Base-by-base conservation (phyloP, 1,139 yeast genomes). In the Kodamaea sp. region DNA sequence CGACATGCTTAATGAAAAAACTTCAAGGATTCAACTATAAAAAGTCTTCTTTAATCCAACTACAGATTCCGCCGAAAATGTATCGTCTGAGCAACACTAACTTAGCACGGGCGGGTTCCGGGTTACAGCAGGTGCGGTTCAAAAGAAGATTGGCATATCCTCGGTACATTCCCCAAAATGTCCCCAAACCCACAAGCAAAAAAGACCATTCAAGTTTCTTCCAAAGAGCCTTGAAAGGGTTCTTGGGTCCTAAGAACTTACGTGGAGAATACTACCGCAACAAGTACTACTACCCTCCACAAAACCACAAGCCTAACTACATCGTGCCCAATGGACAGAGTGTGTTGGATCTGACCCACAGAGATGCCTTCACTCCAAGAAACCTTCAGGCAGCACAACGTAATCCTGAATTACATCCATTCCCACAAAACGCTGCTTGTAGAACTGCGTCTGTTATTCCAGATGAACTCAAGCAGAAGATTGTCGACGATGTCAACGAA, bases 241-340 rank as follows among this genome's bases (percentile, higher is more conserved):
- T 86, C 63, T 66, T 88, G 39, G 97, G 97, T 3, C 95, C 95
- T 23, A 77, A 71, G 56, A 88, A 88, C 59, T 75, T 78, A 57
- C 80, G 85, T 54, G 97, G 97, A 20, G 90, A 88, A 49, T 86
- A 87, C 62, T 70, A 71, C 46, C 64, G 78, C 52, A 90, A 89
- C 70, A 86, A 82, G 55, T 85, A 86, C 61, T 81, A 76, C 50
- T 71, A 74, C 46, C 83, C 94, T 10, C 83, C 90, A 11, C 81
- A 76, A 46, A 66, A 84, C 53, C 88, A 87, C 53, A 66, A 66
- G 26, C 87, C 95, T 16, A 87, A 82, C 49, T 90, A 84, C 61
- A 70, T 88, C 22, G 78, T 78, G 26, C 87, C 84, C 18, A 78
- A 76, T 44, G 73, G 74, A 18, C 66, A 65, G 34, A 63, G 77